phyloP scores from a whole-genome alignment of 495 filamentous ascomycete species.

The Neurospora sp. region DNA sequence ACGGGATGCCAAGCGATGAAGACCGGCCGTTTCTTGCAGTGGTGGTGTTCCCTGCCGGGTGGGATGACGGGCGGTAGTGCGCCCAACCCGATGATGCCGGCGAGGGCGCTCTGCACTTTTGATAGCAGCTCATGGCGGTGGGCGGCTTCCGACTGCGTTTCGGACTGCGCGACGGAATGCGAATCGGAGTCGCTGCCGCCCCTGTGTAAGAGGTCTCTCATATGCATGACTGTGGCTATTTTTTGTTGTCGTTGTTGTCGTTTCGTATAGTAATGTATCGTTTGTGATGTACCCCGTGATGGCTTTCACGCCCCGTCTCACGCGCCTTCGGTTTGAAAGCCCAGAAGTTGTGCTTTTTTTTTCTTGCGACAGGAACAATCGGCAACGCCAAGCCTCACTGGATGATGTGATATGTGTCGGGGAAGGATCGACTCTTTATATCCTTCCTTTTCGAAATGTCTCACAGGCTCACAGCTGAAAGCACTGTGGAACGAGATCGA shows the following conservation, averaged over 20 bases:
- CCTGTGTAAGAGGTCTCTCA: neutral
- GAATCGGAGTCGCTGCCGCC: neutral
- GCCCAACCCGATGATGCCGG: neutral
- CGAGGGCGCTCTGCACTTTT: neutral
- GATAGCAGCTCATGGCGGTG: neutral
- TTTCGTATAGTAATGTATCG: too few relatives aligned
- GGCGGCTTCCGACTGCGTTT: neutral
- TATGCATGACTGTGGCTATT: too few relatives aligned
- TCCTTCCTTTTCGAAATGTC: neutral
- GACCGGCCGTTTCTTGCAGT: conserved; percentile 10
- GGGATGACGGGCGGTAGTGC: neutral
- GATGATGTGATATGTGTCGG: neutral
- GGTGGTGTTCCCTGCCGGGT: neutral
- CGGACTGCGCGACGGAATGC: neutral
- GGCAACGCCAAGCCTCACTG: neutral
- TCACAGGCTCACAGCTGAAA: neutral
- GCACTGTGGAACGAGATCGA: neutral
- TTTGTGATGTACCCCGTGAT: neutral
- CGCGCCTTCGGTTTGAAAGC: too few relatives aligned
- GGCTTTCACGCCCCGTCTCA: neutral
- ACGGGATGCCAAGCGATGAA: conserved; percentile 40
- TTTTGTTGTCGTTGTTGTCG: too few relatives aligned
- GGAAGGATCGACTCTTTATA: neutral
- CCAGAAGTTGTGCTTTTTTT: too few relatives aligned
- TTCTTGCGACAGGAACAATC: neutral